Percentiles rank a stretch among this genome's conserved stretches.
Evolutionary conservation across 176 grass and related monocot species (phyloP).

Genomic region (Oryza australiensis): DNA sequence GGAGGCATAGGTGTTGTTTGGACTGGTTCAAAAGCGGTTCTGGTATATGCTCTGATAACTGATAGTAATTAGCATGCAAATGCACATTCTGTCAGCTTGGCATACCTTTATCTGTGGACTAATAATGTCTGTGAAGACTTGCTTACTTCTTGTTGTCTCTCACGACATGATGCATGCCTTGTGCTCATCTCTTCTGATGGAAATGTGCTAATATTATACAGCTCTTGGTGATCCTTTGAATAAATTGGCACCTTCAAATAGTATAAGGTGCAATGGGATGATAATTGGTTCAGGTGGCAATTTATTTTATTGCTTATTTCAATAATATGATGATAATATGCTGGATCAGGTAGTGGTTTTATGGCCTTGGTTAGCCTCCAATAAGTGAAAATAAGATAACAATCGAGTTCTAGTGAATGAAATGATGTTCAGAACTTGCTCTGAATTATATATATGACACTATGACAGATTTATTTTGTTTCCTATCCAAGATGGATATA

Average conservation of each 20-base stretch:
- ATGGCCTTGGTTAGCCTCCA: background rate
- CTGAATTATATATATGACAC: background rate
- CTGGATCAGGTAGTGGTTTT: background rate
- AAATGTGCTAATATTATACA: background rate
- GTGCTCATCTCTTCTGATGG: slow-evolving; percentile 20
- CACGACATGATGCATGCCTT: background rate
- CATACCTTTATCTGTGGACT: background rate
- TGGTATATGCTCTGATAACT: background rate
- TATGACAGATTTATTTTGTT: background rate
- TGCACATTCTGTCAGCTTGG: background rate
- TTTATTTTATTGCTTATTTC: background rate
- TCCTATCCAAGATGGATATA: slow-evolving; percentile 9
- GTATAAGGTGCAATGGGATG: background rate
- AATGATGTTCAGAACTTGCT: background rate
- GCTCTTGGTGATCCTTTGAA: background rate
- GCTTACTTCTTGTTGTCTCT: background rate
- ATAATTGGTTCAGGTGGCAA: background rate
- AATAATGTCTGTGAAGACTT: background rate
- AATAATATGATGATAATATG: background rate
- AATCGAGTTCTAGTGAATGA: background rate
- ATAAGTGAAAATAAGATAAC: background rate
- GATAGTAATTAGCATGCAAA: background rate
- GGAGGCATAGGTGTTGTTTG: background rate
- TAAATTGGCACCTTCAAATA: background rate
- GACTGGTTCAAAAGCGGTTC: background rate